Base-by-base conservation (phyloP, 2,329 filamentous ascomycete genomes). In the Elsinoe fawcettii region DNA sequence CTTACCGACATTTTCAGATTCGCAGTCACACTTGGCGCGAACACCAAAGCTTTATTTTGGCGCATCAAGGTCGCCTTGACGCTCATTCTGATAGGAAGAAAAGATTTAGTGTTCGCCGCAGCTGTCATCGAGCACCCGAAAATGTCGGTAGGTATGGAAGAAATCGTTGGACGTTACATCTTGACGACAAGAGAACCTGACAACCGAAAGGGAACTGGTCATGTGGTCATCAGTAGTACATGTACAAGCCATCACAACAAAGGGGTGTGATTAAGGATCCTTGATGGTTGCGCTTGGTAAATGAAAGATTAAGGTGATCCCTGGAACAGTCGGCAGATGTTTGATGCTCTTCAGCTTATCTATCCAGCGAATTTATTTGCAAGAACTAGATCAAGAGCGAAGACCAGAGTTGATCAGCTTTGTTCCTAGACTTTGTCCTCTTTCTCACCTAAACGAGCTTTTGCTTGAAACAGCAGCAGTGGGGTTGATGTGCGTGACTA, bases 141-240 rank as follows among this genome's bases (percentile, higher is more conserved):
- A n/a, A n/a, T n/a, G n/a, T n/a, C n/a, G n/a, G n/a, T 97, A 67
- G 96, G 81, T 70, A 92, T 92, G 80, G 86, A 86, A 66, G 90
- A 95, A 66, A 97, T 86, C 92, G 96, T 97, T 61, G 91, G 91
- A 64, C 90, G 85, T 77, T 95, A 88, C 71, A 88, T 81, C 85
- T 89, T 90, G 59, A 32, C 49, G 30, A 51, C 49, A n/a, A 16
- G 5, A 11, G 22, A 25, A 7, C 14, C 4, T n/a, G 2, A 30
- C 14, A 16, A 63, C 63, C 41, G 20, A n/a, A 12, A 20, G 25
- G 20, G 18, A 20, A 20, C 25, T 8, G 4, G 9, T 46, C 20
- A 23, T 1, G 41, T 23, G 41, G 14, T 16, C 8, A 23, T 4
- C 3, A 14, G 18, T n/a, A 12, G 20, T 22, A 49, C 32, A 49